Base-by-base conservation (phyloP, 768 basidiomycete genomes). In the Imleria badia region DNA sequence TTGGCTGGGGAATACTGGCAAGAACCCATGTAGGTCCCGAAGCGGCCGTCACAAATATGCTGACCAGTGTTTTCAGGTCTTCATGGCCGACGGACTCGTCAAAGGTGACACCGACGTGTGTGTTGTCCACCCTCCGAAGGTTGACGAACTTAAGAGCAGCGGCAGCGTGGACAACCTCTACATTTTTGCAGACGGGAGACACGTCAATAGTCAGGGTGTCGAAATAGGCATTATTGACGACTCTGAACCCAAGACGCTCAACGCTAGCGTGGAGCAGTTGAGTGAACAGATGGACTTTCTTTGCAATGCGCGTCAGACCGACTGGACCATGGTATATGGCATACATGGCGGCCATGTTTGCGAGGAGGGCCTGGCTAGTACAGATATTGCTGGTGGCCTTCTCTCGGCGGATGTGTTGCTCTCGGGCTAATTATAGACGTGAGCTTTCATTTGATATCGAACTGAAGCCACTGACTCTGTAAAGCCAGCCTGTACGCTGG, bases 331-430 rank as follows among this genome's bases (percentile, higher is more conserved):
- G 97, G 70, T 97, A 98, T 20, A 98, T 84, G 7, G 94, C 94
- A 67, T 94, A 94, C 96, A 99, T 98, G 34, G 95, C 94, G 19
- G 97, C 93, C 93, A 98, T 98, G 74, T 99, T 99, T 19, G 97
- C 97, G 26, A 99, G 88, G 17, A 99, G 83, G 0, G 94, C 97
- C 73, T 99, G 95, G 61, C 91, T 92, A 7, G 97, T 99, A 69
- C 97, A 99, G 55, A 99, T 97, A 67, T 98, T 98, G 66, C 91
- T 94, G 5, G 97, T 99, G 0, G 97, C 96, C 75, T 94, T 98
- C 71, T 99, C 96, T 20, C 96, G 89, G 55, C 96, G 89, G 59
- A 98, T 97, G 66, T 97, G 94, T 72, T 96, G 95, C 69, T 97
- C 94, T 26, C 94, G 90, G 54, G 95, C 93, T 96, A 48, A 51